A percentile compares a stretch with the other conserved stretches of the same genome.
Evolutionary conservation across 2,329 filamentous ascomycete species (phyloP).

Genomic region (Pseudocercospora fuligena): DNA sequence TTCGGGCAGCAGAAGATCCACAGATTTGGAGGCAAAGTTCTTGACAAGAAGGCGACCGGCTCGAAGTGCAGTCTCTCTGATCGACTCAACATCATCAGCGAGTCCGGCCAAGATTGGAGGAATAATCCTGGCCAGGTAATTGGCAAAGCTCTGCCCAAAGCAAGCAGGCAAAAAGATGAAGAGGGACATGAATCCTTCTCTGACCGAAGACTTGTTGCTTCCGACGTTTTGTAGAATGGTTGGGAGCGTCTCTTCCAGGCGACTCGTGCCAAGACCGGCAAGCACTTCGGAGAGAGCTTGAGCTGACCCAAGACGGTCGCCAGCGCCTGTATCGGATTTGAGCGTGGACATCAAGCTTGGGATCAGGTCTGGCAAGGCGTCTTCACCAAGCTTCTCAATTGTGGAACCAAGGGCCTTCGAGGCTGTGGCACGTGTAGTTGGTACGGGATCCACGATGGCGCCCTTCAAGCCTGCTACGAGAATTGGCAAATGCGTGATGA

Average conservation of each 20-base stretch:
- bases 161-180: slow-evolving; percentile 99
- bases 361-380: slow-evolving; percentile 94
- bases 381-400: slow-evolving; percentile 97
- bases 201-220: slow-evolving; percentile 84
- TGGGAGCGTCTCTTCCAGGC: slow-evolving; percentile 92
- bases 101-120: slow-evolving; percentile 92
- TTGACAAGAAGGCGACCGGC: slow-evolving; percentile 95
- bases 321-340: slow-evolving; percentile 94
- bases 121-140: slow-evolving; percentile 93
- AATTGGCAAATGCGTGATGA: slow-evolving; percentile 87
- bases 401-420: slow-evolving; percentile 94
- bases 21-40: slow-evolving; percentile 94
- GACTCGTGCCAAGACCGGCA: slow-evolving; percentile 87
- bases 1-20: slow-evolving; percentile 91
- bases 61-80: slow-evolving; percentile 92
- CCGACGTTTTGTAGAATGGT: slow-evolving; percentile 96
- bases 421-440: slow-evolving; percentile 91
- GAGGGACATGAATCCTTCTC: slow-evolving; percentile 98
- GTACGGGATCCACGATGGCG: slow-evolving; percentile 92
- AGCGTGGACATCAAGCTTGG: slow-evolving; percentile 97
- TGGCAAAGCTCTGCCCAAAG: slow-evolving; percentile 97
- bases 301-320: slow-evolving; percentile 92
- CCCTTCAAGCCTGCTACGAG: slow-evolving; percentile 87
- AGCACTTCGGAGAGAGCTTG: slow-evolving; percentile 96
- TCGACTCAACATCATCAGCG: slow-evolving; percentile 94